Percentiles rank a stretch among this genome's conserved stretches.
Evolutionary conservation across 2,329 filamentous ascomycete species (phyloP).

Genomic region (Trematosphaeria pertusa): DNA sequence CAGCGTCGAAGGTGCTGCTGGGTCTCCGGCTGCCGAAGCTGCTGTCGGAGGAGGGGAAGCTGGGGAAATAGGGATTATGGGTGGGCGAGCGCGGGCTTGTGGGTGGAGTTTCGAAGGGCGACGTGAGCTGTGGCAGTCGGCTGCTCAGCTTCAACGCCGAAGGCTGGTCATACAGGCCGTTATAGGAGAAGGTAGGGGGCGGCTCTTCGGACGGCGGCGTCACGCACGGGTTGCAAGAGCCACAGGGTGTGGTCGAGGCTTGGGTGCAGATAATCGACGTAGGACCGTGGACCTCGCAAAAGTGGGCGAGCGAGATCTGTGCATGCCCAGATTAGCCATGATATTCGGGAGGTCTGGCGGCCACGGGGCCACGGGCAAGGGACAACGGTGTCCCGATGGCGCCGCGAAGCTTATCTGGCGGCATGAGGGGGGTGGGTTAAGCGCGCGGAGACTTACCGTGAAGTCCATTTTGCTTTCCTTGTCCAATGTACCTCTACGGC

Average conservation of each 20-base stretch:
- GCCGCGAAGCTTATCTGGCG: constrained; percentile 2
- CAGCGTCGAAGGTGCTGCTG: constrained; percentile 50
- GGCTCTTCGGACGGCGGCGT: constrained; percentile 50
- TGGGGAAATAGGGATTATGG: constrained; percentile 60
- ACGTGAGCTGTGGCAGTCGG: constrained; percentile 41
- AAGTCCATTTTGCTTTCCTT: constrained; percentile 47
- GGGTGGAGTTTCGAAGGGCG: constrained; percentile 51
- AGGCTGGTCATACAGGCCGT: constrained; percentile 44
- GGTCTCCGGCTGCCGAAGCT: constrained; percentile 40
- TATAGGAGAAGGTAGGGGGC: constrained; percentile 39
- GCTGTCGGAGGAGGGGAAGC: constrained; percentile 37
- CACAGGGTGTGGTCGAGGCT: constrained; percentile 61
- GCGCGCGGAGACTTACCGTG: constrained; percentile 43
- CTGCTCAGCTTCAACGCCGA: constrained; percentile 40
- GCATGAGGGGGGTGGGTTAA: constrained; percentile 12
- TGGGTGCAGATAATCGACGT: constrained; percentile 69
- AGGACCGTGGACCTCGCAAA: constrained; percentile 68
- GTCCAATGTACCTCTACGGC: constrained; percentile 34
- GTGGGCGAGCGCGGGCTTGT: constrained; percentile 49
- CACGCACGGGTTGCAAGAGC: constrained; percentile 58
- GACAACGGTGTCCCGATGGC: constrained; percentile 5
- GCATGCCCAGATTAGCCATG: constrained; percentile 26
- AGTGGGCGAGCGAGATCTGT: constrained; percentile 67
- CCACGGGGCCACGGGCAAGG: constrained; percentile 9
- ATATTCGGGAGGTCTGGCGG: constrained; percentile 16